Conservation (phyloP, 169 alveolate genomes). For the Amoebophrya sp. region DNA sequence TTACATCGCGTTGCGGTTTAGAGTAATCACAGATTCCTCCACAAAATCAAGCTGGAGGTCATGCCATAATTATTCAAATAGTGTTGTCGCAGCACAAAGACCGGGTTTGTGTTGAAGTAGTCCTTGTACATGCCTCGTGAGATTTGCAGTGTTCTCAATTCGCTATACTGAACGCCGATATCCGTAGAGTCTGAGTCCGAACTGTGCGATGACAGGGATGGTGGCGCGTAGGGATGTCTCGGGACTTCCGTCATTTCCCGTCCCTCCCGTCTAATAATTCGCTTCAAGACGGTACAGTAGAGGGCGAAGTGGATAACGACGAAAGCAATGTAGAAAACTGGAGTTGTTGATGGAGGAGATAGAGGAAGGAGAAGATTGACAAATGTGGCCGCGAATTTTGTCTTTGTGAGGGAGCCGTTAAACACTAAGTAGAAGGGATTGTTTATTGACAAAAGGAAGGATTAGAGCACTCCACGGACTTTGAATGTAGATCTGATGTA, state of each 20-base stretch:
- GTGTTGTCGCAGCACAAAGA: slow-evolving; percentile 3
- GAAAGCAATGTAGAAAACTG: background rate
- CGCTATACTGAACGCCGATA: background rate
- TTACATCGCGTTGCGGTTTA: no score
- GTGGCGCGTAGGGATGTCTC: background rate
- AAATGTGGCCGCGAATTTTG: no score
- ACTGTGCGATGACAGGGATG: background rate
- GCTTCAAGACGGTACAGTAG: background rate
- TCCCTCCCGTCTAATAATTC: background rate
- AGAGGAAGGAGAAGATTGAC: no score
- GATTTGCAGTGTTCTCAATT: background rate
- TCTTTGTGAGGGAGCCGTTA: no score
- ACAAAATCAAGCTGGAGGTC: no score
- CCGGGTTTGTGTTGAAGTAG: background rate
- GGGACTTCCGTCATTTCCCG: background rate
- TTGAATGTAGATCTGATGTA: no score
- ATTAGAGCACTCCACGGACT: no score
- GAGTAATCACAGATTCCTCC: no score
- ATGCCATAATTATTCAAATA: no score
- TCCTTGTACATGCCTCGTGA: background rate
- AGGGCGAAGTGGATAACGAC: background rate
- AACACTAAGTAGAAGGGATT: no score
- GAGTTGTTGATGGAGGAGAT: no score
- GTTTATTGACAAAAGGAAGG: no score
- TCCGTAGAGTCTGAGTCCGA: background rate